Evolutionary conservation across 2,329 filamentous ascomycete species (phyloP).

Genomic region (Cryphonectria japonica): DNA sequence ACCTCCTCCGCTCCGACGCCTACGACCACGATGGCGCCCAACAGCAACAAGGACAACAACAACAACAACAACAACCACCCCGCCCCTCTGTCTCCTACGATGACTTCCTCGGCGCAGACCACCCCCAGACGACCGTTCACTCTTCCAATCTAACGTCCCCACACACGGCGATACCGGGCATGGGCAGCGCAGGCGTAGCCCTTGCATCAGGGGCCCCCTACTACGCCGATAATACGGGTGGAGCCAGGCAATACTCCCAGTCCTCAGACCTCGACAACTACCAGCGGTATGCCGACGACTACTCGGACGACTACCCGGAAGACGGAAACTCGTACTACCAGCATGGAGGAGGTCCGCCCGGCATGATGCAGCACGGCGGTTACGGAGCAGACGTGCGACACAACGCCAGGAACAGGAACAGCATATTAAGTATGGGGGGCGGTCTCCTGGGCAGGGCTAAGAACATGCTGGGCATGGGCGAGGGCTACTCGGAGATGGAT

Average conservation of each 20-base stretch:
- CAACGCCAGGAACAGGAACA: slow-evolving; percentile 79
- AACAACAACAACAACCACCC: slow-evolving; percentile 46
- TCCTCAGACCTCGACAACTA: slow-evolving; percentile 86
- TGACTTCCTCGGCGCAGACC: slow-evolving; percentile 79
- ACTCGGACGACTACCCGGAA: slow-evolving; percentile 75
- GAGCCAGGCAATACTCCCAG: slow-evolving; percentile 65
- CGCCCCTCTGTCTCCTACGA: slow-evolving; percentile 93
- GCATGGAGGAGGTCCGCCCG: slow-evolving; percentile 57
- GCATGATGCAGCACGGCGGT: slow-evolving; percentile 54
- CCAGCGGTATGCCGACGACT: slow-evolving; percentile 83
- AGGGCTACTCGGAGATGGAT: slow-evolving; percentile 97
- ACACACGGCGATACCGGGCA: slow-evolving; percentile 41
- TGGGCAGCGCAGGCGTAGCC: slow-evolving; percentile 35
- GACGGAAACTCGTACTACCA: slow-evolving; percentile 86
- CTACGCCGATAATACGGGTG: slow-evolving; percentile 34
- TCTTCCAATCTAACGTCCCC: slow-evolving; percentile 38
- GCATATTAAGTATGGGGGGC: slow-evolving; percentile 83
- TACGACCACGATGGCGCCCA: slow-evolving; percentile 68
- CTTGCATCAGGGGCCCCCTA: slow-evolving; percentile 47
- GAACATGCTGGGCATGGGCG: slow-evolving; percentile 85
- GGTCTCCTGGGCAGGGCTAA: slow-evolving; percentile 87
- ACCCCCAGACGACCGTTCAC: slow-evolving; percentile 50
- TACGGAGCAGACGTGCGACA: slow-evolving; percentile 49
- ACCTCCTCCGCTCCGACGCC: slow-evolving; percentile 75
- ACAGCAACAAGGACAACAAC: slow-evolving; percentile 45